Evolutionary conservation across 192 early-diverging fungal species (phyloP).

Genomic region (Linnemannia hyalina): DNA sequence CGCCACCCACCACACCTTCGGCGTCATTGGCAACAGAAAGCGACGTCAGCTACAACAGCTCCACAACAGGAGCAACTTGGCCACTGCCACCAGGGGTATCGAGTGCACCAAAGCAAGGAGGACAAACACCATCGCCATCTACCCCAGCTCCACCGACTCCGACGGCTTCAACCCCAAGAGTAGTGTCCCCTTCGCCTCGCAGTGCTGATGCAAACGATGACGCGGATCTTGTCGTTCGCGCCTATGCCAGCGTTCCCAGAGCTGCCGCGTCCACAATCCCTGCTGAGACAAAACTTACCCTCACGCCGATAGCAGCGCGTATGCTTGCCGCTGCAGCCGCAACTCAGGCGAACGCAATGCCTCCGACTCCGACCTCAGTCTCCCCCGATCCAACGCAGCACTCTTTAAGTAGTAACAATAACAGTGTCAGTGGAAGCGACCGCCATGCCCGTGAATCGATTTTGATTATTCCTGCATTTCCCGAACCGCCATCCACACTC

Average conservation of each 20-base stretch:
- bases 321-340: neutral
- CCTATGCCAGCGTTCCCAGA: neutral
- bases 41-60: neutral
- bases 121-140: neutral
- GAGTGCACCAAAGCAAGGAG: neutral
- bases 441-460: constrained; percentile 13
- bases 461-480: constrained; percentile 36
- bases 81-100: neutral
- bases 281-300: neutral
- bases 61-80: neutral
- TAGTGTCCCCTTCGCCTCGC: neutral
- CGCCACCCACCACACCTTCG: neutral
- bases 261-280: neutral
- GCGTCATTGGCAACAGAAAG: neutral
- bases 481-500: constrained; percentile 43
- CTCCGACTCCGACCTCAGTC: neutral
- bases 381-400: neutral
- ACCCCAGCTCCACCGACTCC: neutral
- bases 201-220: neutral
- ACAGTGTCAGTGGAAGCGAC: neutral
- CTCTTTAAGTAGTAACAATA: neutral
- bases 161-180: neutral
- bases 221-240: neutral
- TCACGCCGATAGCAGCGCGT: neutral
- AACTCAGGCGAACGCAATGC: neutral